These are phyloP conservation scores for Lepidium campestre DNA, from an alignment of 441 rosid genomes.

Conservation along the genomic window DNA sequence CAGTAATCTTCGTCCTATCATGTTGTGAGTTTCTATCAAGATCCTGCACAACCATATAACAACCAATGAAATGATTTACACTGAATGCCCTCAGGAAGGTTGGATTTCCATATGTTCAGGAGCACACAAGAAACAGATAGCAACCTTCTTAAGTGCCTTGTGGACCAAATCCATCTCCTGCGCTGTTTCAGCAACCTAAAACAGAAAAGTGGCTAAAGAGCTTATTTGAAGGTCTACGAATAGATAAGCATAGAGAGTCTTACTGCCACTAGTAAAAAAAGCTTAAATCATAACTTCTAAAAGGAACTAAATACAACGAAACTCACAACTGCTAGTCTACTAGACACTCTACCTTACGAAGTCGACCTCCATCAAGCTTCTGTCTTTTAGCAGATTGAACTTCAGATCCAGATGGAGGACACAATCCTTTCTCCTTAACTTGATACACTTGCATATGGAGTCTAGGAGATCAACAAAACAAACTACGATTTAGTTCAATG, in stretches of 20 bases:
- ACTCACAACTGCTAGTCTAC: background rate
- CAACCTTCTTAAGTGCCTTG: conserved; percentile 68
- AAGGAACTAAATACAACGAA: background rate
- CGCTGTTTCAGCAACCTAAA: conserved; percentile 58
- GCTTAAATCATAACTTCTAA: background rate
- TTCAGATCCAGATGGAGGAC: conserved; percentile 45
- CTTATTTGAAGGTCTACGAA: background rate
- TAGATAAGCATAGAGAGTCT: background rate
- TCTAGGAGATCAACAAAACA: conserved; percentile 30
- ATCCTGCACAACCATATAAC: conserved; percentile 49
- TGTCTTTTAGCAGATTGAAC: conserved; percentile 90
- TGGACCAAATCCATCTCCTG: conserved; percentile 66
- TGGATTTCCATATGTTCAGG: background rate
- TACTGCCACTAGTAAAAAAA: background rate
- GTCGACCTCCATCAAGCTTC: conserved; percentile 85
- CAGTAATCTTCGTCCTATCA: conserved; percentile 54
- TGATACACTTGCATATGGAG: conserved; percentile 36
- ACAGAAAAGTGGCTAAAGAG: background rate
- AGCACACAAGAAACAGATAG: background rate
- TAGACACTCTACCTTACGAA: conserved; percentile 45
- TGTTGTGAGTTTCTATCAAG: conserved; percentile 33
- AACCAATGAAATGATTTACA: background rate
- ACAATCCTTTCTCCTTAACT: conserved; percentile 16
- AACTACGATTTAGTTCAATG: background rate
- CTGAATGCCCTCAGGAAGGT: background rate